These are phyloP conservation scores for Lathyrus tuberosus DNA, from an alignment of 306 rosid genomes.

Conservation along the genomic window DNA sequence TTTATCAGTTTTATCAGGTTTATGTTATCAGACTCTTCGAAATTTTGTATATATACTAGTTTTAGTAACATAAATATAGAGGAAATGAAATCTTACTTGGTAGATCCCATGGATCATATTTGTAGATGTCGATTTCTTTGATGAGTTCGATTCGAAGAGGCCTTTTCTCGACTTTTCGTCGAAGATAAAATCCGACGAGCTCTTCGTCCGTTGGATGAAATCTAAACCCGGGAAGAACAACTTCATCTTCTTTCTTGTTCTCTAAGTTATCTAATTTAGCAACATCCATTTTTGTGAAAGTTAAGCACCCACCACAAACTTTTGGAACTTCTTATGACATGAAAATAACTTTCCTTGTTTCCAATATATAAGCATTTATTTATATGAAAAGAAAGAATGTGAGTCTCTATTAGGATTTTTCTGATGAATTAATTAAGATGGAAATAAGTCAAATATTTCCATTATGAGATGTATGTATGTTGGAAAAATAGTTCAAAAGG, in stretches of 20 bases:
- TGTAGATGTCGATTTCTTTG: conserved; percentile 89
- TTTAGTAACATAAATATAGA: not conserved
- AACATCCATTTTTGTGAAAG: conserved; percentile 46
- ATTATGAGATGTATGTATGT: conserved; percentile 16
- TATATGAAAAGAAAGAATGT: not conserved
- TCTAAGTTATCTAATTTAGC: conserved; percentile 21
- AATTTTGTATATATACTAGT: too few relatives aligned
- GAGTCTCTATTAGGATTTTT: not conserved
- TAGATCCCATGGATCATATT: conserved; percentile 98
- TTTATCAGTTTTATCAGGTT: too few relatives aligned
- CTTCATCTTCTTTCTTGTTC: conserved; percentile 47
- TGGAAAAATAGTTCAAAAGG: conserved; percentile 21
- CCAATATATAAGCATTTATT: not conserved
- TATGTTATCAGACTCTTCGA: too few relatives aligned
- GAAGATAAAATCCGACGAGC: conserved; percentile 84
- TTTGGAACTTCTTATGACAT: conserved; percentile 37
- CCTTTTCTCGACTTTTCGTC: conserved; percentile 71
- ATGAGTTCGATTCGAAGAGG: conserved; percentile 69
- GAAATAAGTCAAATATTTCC: conserved; percentile 55
- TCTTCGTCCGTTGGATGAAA: conserved; percentile 96
- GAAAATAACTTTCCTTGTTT: conserved; percentile 1
- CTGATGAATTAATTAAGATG: conserved; percentile 15
- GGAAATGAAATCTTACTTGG: conserved; percentile 64
- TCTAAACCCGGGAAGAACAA: conserved; percentile 82
- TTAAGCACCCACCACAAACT: conserved; percentile 19